Evolutionary conservation across 345 rosid genomes (phyloP).

Genomic region (Melaleuca quinquenervia): DNA sequence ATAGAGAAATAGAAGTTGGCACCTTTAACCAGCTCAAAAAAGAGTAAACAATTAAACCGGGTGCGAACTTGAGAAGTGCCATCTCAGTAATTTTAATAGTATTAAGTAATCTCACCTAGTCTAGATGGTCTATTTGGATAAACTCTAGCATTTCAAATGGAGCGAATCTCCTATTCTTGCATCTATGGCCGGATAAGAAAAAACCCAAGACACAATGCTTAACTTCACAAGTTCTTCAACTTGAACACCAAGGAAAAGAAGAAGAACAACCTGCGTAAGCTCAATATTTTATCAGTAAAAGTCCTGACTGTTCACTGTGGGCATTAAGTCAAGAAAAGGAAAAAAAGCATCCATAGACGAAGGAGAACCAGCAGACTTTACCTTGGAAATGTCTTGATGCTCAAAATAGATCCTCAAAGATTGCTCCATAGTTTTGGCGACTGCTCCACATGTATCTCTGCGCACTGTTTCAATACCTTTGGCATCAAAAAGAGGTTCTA

Average conservation of each 20-base stretch:
- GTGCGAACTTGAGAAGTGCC: background rate
- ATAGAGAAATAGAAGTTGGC: background rate
- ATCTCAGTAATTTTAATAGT: background rate
- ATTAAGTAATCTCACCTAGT: background rate
- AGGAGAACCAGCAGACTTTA: slow-evolving; percentile 3
- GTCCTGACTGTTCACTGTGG: background rate
- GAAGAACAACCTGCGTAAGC: background rate
- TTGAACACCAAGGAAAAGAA: background rate
- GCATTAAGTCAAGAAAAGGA: background rate
- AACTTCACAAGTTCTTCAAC: background rate
- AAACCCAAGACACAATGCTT: background rate
- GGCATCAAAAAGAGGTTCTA: slow-evolving; percentile 76
- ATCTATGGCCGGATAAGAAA: background rate
- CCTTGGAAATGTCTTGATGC: slow-evolving; percentile 54
- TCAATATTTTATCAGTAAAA: background rate
- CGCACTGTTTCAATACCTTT: slow-evolving; percentile 98
- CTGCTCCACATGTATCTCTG: slow-evolving; percentile 83
- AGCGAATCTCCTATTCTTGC: background rate
- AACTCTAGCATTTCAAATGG: background rate
- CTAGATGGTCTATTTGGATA: background rate
- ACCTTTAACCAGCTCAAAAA: background rate
- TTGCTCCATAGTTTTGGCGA: slow-evolving; percentile 84
- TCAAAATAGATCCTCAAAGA: slow-evolving; percentile 75
- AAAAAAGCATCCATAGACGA: background rate
- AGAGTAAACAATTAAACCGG: background rate